A percentile compares a stretch with the other conserved stretches of the same genome.
These are phyloP conservation scores for Macrolepiota dolichaula DNA, from an alignment of 768 basidiomycete genomes.

Conservation along the genomic window DNA sequence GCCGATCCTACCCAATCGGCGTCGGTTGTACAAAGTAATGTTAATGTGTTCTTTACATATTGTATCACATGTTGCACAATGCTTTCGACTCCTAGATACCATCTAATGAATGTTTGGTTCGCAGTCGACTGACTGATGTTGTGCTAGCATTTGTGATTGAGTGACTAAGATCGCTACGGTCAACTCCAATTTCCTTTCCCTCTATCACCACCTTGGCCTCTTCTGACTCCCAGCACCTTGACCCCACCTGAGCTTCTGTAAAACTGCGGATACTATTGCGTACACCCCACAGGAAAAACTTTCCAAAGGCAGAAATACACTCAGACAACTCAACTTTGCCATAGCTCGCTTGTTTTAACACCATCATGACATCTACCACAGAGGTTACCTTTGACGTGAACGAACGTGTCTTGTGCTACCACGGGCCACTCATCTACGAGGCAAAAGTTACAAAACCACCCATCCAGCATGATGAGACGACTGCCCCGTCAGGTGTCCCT, in stretches of 20 bases:
- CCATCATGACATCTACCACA: slow-evolving; percentile 23
- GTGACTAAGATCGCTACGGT: neutral
- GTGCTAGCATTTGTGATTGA: neutral
- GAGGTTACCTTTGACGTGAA: slow-evolving; percentile 43
- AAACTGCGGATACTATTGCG: neutral
- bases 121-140: neutral
- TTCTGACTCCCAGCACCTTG: neutral
- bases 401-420: slow-evolving; percentile 90
- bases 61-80: neutral
- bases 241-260: neutral
- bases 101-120: neutral
- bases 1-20: neutral
- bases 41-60: neutral
- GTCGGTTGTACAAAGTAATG: neutral
- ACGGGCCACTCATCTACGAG: slow-evolving; percentile 94
- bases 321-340: neutral
- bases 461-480: slow-evolving; percentile 55
- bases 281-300: neutral
- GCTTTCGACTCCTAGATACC: neutral
- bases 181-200: neutral
- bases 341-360: too few species aligned
- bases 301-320: neutral
- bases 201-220: neutral
- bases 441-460: slow-evolving; percentile 81
- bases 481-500: slow-evolving; percentile 50